Conservation (phyloP, 805 yeast genomes). For the Cyberlindnera lachancei region DNA sequence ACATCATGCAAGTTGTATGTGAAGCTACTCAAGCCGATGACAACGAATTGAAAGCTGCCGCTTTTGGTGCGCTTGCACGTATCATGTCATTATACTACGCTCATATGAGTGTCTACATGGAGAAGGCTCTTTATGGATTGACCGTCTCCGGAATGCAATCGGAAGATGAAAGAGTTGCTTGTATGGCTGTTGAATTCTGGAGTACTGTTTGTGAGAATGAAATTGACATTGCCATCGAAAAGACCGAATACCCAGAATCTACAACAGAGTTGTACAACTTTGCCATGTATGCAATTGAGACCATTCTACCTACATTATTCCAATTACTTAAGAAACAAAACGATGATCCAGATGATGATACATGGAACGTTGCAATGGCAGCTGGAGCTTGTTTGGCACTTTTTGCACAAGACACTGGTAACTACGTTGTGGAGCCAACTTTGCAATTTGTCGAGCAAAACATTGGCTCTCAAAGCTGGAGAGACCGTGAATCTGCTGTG, state of each 20-base stretch:
- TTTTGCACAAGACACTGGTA: constrained; percentile 86
- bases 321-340: constrained; percentile 77
- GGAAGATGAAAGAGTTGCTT: constrained; percentile 74
- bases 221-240: constrained; percentile 65
- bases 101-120: constrained; percentile 94
- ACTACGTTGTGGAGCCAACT: constrained; percentile 79
- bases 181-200: constrained; percentile 99
- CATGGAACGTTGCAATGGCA: constrained; percentile 98
- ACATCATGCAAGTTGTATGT: constrained; percentile 97
- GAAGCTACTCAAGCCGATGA: constrained; percentile 94
- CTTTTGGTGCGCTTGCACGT: constrained; percentile 90
- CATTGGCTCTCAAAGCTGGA: constrained; percentile 60
- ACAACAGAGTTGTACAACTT: constrained; percentile 60
- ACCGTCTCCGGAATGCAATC: constrained; percentile 91
- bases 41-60: constrained; percentile 80
- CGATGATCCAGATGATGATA: constrained; percentile 91
- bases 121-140: constrained; percentile 84
- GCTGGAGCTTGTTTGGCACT: constrained; percentile 96
- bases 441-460: constrained; percentile 75
- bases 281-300: constrained; percentile 75
- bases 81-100: constrained; percentile 86
- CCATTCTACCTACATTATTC: constrained; percentile 82
- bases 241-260: constrained; percentile 51
- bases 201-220: constrained; percentile 99
- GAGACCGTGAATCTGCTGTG: constrained; percentile 91